phyloP scores from a whole-genome alignment of 345 rosid species.

The Salix exigua region DNA sequence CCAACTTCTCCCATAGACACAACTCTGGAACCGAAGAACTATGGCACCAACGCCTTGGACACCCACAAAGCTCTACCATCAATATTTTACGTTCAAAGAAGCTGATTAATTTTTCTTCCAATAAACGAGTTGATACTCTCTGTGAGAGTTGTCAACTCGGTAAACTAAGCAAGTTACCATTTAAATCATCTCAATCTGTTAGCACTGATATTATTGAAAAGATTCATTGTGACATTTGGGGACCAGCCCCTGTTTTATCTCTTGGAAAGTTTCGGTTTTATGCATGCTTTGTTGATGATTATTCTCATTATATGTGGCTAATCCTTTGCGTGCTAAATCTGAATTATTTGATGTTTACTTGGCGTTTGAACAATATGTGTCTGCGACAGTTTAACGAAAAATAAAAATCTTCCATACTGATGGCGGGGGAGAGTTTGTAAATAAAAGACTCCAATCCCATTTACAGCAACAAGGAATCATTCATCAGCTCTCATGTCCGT shows the following conservation, averaged over 20 bases:
- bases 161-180: neutral
- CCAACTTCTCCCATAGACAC: no score
- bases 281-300: neutral
- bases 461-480: neutral
- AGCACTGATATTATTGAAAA: neutral
- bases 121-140: neutral
- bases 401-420: conserved; percentile 6
- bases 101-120: neutral
- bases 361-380: conserved; percentile 11
- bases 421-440: neutral
- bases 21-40: no score
- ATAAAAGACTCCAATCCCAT: neutral
- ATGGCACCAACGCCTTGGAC: no score
- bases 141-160: conserved; percentile 20
- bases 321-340: conserved; percentile 1
- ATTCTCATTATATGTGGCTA: conserved; percentile 4
- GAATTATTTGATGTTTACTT: conserved; percentile 4
- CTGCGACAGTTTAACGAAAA: neutral
- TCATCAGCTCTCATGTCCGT: neutral
- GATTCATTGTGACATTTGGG: conserved; percentile 14
- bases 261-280: no score
- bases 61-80: neutral
- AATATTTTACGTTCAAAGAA: conserved; percentile 6
- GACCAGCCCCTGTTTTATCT: conserved; percentile 7
- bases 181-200: neutral